Conservation (phyloP, 2,329 filamentous ascomycete genomes). For the Aspergillus tanneri region DNA sequence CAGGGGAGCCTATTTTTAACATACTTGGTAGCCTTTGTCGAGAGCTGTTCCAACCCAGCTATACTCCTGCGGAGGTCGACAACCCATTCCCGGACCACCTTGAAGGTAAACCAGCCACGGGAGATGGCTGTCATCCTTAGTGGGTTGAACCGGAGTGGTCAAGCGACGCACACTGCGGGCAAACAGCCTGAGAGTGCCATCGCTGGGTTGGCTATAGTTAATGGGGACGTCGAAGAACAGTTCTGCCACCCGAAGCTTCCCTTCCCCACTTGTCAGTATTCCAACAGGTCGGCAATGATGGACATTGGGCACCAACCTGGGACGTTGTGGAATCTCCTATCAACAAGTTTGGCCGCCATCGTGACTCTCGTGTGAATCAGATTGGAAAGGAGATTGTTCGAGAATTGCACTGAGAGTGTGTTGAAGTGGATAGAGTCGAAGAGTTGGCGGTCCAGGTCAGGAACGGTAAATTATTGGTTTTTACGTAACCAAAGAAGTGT, state of each 20-base stretch:
- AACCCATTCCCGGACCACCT: conserved; percentile 81
- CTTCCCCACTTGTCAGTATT: conserved; percentile 44
- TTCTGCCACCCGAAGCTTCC: conserved; percentile 73
- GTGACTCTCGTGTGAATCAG: not conserved
- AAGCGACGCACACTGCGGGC: conserved; percentile 69
- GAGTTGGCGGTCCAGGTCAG: not conserved
- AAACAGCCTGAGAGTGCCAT: conserved; percentile 70
- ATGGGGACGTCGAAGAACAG: conserved; percentile 84
- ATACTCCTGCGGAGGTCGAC: conserved; percentile 70
- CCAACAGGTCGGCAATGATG: not conserved
- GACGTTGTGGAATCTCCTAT: conserved; percentile 39
- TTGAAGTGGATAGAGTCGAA: not conserved
- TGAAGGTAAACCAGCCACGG: conserved; percentile 72
- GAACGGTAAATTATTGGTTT: too few relatives aligned
- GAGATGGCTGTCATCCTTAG: conserved; percentile 50
- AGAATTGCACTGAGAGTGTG: conserved; percentile 6
- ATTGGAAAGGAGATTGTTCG: too few relatives aligned
- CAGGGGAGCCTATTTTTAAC: conserved; percentile 4
- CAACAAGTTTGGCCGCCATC: conserved; percentile 41
- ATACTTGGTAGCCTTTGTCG: conserved; percentile 75
- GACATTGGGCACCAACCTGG: conserved; percentile 29
- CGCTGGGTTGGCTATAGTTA: conserved; percentile 65
- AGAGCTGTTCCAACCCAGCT: conserved; percentile 69
- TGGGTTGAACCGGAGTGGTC: conserved; percentile 47
- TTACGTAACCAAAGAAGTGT: too few relatives aligned